Evolutionary conservation across 768 basidiomycete species (phyloP), one percentile per base, ranked within the genome.

Genomic region (Amanita molliuscula): DNA sequence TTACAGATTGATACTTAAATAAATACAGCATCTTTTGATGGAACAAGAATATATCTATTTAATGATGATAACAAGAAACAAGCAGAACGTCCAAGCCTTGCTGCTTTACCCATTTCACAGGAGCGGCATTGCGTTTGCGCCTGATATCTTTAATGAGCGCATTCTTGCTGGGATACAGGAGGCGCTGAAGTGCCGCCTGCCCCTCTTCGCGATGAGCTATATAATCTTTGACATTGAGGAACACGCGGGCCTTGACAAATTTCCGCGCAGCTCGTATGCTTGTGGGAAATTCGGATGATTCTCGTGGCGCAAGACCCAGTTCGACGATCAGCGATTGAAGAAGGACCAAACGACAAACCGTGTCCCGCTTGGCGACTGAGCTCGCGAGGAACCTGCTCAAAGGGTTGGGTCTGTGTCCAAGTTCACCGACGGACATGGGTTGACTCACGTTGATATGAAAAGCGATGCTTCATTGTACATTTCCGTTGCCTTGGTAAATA

Each of bases 241-340:
- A 87, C 0, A 71, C 84, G 35, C 70, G 71, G 5, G 78, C 66
- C 64, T 84, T 88, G 42, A 89, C 63, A 36, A 82, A 67, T 11
- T 75, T 75, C 55, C 77, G 81, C n/a, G 86, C 88, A 6, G 82
- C 71, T n/a, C 64, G 76, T 47, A 89, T 64, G 0, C 82, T 75
- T 26, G 62, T 61, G 2, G 87, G 87, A 2, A 86, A 67, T 21
- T 70, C 65, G 26, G 66, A 67, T 0, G 71, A 67, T 20, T 70
- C 65, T 26, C 66, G 67, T 0, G 71, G 70, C 13, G 68, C 68
- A 47, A 76, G 67, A n/a, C 86, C 86, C n/a, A 89, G 71, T 65
- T 89, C 88, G 53, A 88, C 70, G 55, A 87, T 79, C 52, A 89
- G 74, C 0, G 84, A 79, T 51, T 88, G 87, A 5, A 88, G 69